These are phyloP conservation scores for Podila epigama DNA, from an alignment of 192 early-diverging fungal species.

Conservation along the genomic window DNA sequence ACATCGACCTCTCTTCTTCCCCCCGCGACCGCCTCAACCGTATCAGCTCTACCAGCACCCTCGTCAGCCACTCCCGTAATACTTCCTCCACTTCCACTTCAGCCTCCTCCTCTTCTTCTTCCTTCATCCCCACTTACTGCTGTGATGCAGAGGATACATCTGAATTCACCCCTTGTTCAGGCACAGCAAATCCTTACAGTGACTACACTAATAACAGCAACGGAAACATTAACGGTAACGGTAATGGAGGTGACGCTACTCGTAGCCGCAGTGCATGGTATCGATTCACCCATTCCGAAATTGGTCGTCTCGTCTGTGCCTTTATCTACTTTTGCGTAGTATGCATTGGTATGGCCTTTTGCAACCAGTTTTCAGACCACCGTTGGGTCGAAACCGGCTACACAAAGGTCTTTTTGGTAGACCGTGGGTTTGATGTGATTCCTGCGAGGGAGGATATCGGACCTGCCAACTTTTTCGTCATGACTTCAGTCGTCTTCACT, in stretches of 20 bases:
- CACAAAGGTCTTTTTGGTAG: constrained; percentile 28
- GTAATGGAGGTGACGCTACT: too few species aligned
- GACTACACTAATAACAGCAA: neutral
- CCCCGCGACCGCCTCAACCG: constrained; percentile 16
- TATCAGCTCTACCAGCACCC: constrained; percentile 21
- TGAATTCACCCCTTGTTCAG: neutral
- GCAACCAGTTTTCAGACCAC: constrained; percentile 50
- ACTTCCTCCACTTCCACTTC: neutral
- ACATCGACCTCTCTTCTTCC: constrained; percentile 3
- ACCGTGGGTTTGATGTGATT: constrained; percentile 51
- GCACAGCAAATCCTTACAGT: neutral
- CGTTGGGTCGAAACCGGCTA: constrained; percentile 49
- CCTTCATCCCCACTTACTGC: neutral
- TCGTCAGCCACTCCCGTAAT: constrained; percentile 9
- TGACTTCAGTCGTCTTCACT: constrained; percentile 46
- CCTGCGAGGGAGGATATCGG: constrained; percentile 25
- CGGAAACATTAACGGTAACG: neutral
- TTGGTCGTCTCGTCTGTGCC: constrained; percentile 26
- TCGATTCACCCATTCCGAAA: constrained; percentile 32
- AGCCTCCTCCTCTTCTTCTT: neutral
- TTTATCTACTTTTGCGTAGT: constrained; percentile 35
- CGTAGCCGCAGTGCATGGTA: constrained; percentile 6
- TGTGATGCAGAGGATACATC: neutral
- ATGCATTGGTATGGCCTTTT: constrained; percentile 48
- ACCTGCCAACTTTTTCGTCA: constrained; percentile 46